A percentile compares a stretch with the other conserved stretches of the same genome.
Evolutionary conservation across 176 grass and related monocot species (phyloP).

Genomic region (Ampelocalamus luodianensis): DNA sequence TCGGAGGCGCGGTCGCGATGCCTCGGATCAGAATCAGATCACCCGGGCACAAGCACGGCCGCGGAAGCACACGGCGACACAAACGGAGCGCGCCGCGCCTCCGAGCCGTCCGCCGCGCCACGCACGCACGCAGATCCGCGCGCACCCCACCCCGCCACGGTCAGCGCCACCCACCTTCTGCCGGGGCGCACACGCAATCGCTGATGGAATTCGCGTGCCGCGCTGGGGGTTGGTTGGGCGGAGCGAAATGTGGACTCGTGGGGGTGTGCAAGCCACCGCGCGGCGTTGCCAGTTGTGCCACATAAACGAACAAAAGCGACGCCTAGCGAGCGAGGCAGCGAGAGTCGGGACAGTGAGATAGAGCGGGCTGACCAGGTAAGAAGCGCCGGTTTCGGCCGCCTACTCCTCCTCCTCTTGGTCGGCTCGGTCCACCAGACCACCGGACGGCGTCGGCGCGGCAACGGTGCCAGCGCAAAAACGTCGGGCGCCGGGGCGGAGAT

Average conservation of each 20-base stretch:
- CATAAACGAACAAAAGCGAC: slow-evolving; percentile 40
- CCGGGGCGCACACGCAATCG: slow-evolving; percentile 6
- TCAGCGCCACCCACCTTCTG: not conserved
- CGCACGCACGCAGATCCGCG: too few relatives aligned
- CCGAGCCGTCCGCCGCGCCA: not conserved
- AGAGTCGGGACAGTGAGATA: not conserved
- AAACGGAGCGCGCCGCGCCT: not conserved
- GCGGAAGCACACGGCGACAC: not conserved
- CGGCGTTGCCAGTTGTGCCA: slow-evolving; percentile 9
- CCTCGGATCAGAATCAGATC: not conserved
- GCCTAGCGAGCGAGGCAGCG: not conserved
- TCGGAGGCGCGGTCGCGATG: not conserved
- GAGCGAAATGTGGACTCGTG: slow-evolving; percentile 12
- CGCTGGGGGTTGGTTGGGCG: not conserved
- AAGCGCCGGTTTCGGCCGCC: not conserved
- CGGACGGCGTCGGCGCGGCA: slow-evolving; percentile 33
- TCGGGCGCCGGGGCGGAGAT: not conserved
- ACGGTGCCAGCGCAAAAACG: not conserved
- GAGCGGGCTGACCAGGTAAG: slow-evolving; percentile 8
- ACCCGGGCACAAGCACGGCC: not conserved
- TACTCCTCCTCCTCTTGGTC: not conserved
- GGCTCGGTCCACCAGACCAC: not conserved
- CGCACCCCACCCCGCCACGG: not conserved
- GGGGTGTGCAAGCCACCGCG: not conserved
- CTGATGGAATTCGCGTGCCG: not conserved